phyloP scores from a whole-genome alignment of 768 basidiomycete genomes.

The Leccinum longicurvipes region DNA sequence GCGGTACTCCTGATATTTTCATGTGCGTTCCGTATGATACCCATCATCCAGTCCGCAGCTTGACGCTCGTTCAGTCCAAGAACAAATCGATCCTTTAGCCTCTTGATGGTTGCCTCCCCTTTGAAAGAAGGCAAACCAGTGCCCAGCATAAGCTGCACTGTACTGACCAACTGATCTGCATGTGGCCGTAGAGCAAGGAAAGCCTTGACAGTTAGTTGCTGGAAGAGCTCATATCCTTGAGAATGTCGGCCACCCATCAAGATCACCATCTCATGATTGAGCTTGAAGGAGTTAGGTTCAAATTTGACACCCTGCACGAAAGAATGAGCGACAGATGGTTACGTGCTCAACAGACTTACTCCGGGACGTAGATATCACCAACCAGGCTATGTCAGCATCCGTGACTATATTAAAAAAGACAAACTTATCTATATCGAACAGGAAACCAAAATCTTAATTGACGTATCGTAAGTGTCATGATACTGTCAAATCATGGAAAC shows the following conservation, averaged over 20 bases:
- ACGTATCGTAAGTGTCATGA: slow-evolving; percentile 7
- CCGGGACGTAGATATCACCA: slow-evolving; percentile 49
- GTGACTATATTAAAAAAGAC: slow-evolving; percentile 2
- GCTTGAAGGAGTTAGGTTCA: slow-evolving; percentile 96
- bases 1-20: slow-evolving; percentile 92
- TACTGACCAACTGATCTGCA: slow-evolving; percentile 84
- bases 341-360: slow-evolving; percentile 36
- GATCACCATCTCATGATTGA: slow-evolving; percentile 97
- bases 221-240: slow-evolving; percentile 92
- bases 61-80: slow-evolving; percentile 79
- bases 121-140: slow-evolving; percentile 96
- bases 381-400: slow-evolving; percentile 29
- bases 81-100: slow-evolving; percentile 85
- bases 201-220: slow-evolving; percentile 90
- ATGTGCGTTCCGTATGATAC: slow-evolving; percentile 85
- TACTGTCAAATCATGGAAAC: slow-evolving; percentile 21
- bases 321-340: slow-evolving; percentile 5
- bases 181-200: slow-evolving; percentile 97
- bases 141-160: slow-evolving; percentile 91
- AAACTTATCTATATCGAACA: slow-evolving; percentile 98
- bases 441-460: slow-evolving; percentile 83
- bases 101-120: slow-evolving; percentile 86
- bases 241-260: slow-evolving; percentile 95
- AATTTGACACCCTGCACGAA: slow-evolving; percentile 88
- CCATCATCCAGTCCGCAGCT: slow-evolving; percentile 93